Evolutionary conservation across 2,329 filamentous ascomycete species (phyloP), one percentile per base, ranked within the genome.

Genomic region (Pseudogymnoascus sp.): DNA sequence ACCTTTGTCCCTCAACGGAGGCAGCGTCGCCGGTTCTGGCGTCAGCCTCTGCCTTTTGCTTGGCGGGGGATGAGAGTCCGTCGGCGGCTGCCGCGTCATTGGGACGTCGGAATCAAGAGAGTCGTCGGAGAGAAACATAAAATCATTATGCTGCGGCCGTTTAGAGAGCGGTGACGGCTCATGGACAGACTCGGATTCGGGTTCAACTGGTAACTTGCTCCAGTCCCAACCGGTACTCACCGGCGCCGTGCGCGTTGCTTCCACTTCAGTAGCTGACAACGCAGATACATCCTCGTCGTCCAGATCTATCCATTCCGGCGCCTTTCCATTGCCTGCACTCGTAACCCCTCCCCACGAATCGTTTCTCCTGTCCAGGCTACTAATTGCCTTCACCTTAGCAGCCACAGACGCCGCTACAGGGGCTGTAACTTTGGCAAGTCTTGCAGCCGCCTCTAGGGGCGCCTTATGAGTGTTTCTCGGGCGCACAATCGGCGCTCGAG

Each of bases 201-300:
- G 39, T 3, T 43, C 39, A 43, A 43, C 39, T n/a, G 39, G 39
- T n/a, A 43, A 8, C 12, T 43, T 43, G 39, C 39, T 43, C 39
- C 39, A 43, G 8, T 43, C 39, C 39, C 39, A 43, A n/a, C 39
- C 59, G 64, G 57, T 30, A 64, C 62, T 22, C 62, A 61, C 58
- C 61, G 63, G 1, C 68, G 71, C 2, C 71, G 62, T 28, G 68
- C 66, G 11, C 70, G 65, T 61, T 69, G 76, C 54, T 72, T 73
- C 4, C 68, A 68, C 4, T 69, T 69, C 3, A 65, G 61, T 2
- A 62, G 25, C 8, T 69, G 65, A 5, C 20, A 61, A 61, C 34
- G 41, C 57, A 64, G 39, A 59, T 57, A 69, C 63, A 60, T 72
- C 70, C 6, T 74, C 72, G 1, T 77, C 62, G 28, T 69, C 69